These are phyloP conservation scores for Ophiostoma tasmaniense DNA, from an alignment of 2,329 filamentous ascomycete species.

Conservation along the genomic window DNA sequence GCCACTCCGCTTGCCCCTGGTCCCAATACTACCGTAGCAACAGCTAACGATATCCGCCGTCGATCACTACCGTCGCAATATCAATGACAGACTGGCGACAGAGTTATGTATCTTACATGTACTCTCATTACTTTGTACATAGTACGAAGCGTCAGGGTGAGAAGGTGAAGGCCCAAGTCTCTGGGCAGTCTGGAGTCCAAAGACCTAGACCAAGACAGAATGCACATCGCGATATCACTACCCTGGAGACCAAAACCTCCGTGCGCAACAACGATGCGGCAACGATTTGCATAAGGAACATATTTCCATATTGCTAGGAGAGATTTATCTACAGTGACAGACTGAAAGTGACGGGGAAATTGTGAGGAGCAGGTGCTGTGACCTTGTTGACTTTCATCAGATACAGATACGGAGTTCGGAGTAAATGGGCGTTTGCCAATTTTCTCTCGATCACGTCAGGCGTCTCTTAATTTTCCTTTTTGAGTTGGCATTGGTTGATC, in stretches of 20 bases:
- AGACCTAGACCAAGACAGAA: constrained; percentile 13
- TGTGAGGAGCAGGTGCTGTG: background rate
- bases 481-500: background rate
- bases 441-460: background rate
- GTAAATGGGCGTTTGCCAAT: background rate
- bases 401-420: background rate
- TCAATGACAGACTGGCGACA: background rate
- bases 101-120: background rate
- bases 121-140: too few species aligned
- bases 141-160: too few species aligned
- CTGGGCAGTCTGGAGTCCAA: background rate
- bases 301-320: background rate
- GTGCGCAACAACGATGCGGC: constrained; percentile 4
- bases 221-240: constrained; percentile 12
- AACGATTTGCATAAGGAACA: background rate
- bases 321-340: background rate
- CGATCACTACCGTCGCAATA: constrained; percentile 10
- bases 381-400: background rate
- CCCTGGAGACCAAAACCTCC: background rate
- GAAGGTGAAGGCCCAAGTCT: background rate
- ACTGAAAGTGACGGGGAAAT: background rate
- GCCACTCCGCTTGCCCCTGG: background rate
- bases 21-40: background rate
- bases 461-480: background rate
- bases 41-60: background rate